Percentiles rank a stretch among this genome's conserved stretches.
phyloP scores from a whole-genome alignment of 176 grass and related monocot genomes.

The Cymbopogon citratus region DNA sequence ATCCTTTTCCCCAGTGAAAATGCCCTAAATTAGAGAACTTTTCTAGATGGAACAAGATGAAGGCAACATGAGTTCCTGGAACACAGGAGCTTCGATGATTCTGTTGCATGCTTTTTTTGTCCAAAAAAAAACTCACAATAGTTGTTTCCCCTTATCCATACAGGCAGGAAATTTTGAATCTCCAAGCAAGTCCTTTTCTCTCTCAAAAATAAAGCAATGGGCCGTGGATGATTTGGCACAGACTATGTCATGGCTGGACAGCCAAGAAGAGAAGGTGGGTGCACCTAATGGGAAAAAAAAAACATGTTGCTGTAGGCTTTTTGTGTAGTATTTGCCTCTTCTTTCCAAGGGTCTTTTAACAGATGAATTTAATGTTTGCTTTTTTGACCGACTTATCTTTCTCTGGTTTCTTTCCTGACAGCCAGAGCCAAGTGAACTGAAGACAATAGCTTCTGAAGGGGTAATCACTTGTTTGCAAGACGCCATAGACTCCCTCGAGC shows the following conservation, averaged over 20 bases:
- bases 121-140: background rate
- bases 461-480: slow-evolving; percentile 89
- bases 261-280: slow-evolving; percentile 87
- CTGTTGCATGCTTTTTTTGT: background rate
- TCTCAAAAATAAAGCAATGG: slow-evolving; percentile 77
- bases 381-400: slow-evolving; percentile 1
- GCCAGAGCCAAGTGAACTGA: slow-evolving; percentile 79
- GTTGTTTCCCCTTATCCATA: background rate
- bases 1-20: background rate
- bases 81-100: background rate
- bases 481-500: slow-evolving; percentile 68
- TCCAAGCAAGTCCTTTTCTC: slow-evolving; percentile 41
- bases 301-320: background rate
- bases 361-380: background rate
- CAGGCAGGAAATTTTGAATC: slow-evolving; percentile 39
- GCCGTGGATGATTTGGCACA: slow-evolving; percentile 66
- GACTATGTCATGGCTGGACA: slow-evolving; percentile 86
- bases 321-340: background rate
- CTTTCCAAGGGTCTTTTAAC: background rate
- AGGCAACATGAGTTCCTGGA: background rate
- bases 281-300: background rate
- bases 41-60: background rate
- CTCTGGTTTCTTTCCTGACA: slow-evolving; percentile 23
- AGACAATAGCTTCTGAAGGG: slow-evolving; percentile 78
- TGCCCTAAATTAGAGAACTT: background rate